A percentile compares a stretch with the other conserved stretches of the same genome.
Conservation (phyloP, 2,329 filamentous ascomycete genomes). For the Chrysosporium keratinophilum region DNA sequence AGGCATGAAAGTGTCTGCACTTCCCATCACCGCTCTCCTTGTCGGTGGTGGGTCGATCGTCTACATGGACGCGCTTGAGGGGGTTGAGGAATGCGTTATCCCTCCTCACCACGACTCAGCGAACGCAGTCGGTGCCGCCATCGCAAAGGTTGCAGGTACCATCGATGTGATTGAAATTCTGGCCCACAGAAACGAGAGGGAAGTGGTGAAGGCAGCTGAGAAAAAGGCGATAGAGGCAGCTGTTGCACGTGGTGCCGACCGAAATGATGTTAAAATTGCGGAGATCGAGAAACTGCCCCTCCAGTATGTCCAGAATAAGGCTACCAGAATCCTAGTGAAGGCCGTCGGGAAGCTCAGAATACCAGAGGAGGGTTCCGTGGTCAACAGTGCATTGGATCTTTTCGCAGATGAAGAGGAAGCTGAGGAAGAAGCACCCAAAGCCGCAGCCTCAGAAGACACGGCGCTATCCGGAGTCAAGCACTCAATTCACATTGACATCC, state of each 20-base stretch:
- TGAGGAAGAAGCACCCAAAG: slow-evolving; percentile 13
- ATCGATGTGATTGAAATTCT: slow-evolving; percentile 45
- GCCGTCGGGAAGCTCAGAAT: slow-evolving; percentile 36
- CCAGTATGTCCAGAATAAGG: slow-evolving; percentile 28
- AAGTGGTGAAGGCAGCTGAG: slow-evolving; percentile 20
- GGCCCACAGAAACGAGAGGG: slow-evolving; percentile 23
- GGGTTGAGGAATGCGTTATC: slow-evolving; percentile 42
- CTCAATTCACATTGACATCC: slow-evolving; percentile 20
- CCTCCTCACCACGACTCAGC: slow-evolving; percentile 47
- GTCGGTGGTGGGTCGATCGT: slow-evolving; percentile 50
- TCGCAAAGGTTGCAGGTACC: slow-evolving; percentile 45
- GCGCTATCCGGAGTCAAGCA: slow-evolving; percentile 12
- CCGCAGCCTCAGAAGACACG: slow-evolving; percentile 7
- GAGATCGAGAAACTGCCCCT: slow-evolving; percentile 36
- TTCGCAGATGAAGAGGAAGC: slow-evolving; percentile 6
- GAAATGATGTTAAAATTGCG: slow-evolving; percentile 34
- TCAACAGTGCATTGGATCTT: not conserved
- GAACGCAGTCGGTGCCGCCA: slow-evolving; percentile 52
- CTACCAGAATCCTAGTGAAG: slow-evolving; percentile 29
- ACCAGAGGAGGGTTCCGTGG: slow-evolving; percentile 11
- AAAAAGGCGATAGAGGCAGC: slow-evolving; percentile 19
- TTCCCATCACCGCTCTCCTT: slow-evolving; percentile 43
- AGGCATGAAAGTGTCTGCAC: slow-evolving; percentile 47
- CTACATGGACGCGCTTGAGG: slow-evolving; percentile 39
- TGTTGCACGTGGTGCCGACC: slow-evolving; percentile 19